phyloP scores from a whole-genome alignment of 148 eudicot genomes.

The Chenopodium album region DNA sequence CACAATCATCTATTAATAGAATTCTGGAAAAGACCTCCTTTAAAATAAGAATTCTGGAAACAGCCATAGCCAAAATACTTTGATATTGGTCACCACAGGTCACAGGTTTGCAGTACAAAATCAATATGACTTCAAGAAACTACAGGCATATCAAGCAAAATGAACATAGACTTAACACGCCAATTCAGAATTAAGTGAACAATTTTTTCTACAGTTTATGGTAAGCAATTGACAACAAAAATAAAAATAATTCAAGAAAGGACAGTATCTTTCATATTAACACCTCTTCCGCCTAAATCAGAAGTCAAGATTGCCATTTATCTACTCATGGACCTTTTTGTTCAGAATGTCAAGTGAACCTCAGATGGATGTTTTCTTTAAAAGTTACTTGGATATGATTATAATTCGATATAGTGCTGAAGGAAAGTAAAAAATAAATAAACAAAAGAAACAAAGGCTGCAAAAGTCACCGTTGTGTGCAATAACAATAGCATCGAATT shows the following conservation, averaged over 20 bases:
- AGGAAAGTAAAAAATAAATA: conserved; percentile 4
- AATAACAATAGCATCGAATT: conserved; percentile 81
- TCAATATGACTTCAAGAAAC: neutral
- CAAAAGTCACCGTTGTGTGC: conserved; percentile 81
- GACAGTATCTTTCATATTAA: neutral
- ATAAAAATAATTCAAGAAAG: neutral
- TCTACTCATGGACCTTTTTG: neutral
- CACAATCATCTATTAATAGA: neutral
- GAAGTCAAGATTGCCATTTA: neutral
- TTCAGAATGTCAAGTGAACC: neutral
- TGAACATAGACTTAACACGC: neutral
- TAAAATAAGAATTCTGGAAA: neutral
- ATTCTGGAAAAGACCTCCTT: neutral
- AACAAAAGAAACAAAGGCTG: neutral
- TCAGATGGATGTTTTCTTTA: neutral
- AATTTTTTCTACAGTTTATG: neutral
- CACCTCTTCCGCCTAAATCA: neutral
- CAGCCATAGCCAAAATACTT: neutral
- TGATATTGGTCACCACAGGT: neutral
- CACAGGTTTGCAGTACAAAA: neutral
- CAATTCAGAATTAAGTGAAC: neutral
- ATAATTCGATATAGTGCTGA: neutral
- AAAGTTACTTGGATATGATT: neutral
- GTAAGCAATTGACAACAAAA: neutral
- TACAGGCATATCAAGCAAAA: neutral